phyloP scores from a whole-genome alignment of 2,329 filamentous ascomycete species.

The Cladosporium sp. region DNA sequence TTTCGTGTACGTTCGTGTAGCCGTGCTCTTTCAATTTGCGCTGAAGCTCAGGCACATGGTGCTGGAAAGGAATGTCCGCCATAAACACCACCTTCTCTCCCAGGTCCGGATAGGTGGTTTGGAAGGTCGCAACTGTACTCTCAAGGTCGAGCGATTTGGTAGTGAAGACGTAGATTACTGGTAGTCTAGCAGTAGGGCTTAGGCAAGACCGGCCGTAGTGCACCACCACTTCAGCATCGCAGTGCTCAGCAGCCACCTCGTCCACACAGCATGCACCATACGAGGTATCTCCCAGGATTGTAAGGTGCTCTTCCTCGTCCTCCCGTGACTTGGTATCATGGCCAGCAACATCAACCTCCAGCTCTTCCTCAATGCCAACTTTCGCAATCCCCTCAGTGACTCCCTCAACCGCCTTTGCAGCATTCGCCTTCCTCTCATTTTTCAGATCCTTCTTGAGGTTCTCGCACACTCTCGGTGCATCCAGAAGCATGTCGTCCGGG shows the following conservation, averaged over 20 bases:
- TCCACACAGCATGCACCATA: slow-evolving; percentile 97
- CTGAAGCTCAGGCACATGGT: slow-evolving; percentile 63
- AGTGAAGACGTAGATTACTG: slow-evolving; percentile 89
- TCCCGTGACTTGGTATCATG: slow-evolving; percentile 6
- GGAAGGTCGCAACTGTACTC: slow-evolving; percentile 58
- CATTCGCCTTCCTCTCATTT: neutral
- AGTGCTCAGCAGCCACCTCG: slow-evolving; percentile 92
- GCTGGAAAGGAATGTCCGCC: slow-evolving; percentile 83
- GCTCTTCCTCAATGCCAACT: neutral
- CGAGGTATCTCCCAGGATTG: slow-evolving; percentile 89
- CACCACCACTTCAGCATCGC: slow-evolving; percentile 82
- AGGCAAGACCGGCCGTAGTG: slow-evolving; percentile 93
- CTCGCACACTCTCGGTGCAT: slow-evolving; percentile 76
- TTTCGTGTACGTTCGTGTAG: slow-evolving; percentile 67
- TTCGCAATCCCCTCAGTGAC: neutral
- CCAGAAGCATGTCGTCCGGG: slow-evolving; percentile 83
- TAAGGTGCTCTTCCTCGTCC: slow-evolving; percentile 53
- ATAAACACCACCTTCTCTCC: slow-evolving; percentile 68
- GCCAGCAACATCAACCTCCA: slow-evolving; percentile 6
- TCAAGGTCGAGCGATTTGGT: slow-evolving; percentile 63
- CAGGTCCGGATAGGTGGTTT: slow-evolving; percentile 62
- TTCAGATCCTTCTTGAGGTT: slow-evolving; percentile 40
- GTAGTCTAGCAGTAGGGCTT: slow-evolving; percentile 80
- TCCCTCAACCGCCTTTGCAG: neutral
- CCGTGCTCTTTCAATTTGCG: slow-evolving; percentile 55